Conservation (phyloP, 768 basidiomycete genomes). For the Lentinula aciculospora region DNA sequence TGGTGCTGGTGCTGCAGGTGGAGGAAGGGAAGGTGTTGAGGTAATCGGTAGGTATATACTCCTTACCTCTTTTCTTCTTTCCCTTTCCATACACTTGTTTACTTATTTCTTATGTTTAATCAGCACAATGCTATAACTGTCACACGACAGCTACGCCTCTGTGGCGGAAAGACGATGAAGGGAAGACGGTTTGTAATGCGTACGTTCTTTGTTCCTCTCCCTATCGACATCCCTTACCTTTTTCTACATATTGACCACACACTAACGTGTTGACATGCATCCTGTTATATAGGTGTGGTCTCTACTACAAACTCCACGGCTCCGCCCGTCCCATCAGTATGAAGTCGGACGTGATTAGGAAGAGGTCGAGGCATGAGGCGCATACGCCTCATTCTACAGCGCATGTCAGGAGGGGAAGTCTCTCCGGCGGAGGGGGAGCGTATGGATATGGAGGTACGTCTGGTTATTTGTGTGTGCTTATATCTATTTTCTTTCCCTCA, state of each 20-base stretch:
- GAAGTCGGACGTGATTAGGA: conserved; percentile 89
- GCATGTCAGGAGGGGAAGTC: not conserved
- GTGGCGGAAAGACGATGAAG: conserved; percentile 89
- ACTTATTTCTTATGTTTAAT: conserved; percentile 15
- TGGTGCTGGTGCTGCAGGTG: not conserved
- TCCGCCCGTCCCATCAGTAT: conserved; percentile 84
- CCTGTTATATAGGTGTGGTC: conserved; percentile 53
- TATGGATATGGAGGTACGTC: not conserved
- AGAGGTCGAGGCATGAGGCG: conserved; percentile 78
- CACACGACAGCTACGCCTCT: conserved; percentile 85
- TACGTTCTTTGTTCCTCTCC: conserved; percentile 32
- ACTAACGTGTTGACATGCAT: too few relatives aligned
- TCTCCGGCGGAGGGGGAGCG: not conserved
- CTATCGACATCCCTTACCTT: conserved; percentile 8
- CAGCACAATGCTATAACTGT: conserved; percentile 87
- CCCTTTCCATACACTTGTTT: conserved; percentile 22
- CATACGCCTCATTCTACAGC: not conserved
- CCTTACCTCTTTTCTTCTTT: conserved; percentile 14
- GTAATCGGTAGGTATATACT: conserved; percentile 50
- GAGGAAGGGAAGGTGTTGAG: conserved; percentile 38
- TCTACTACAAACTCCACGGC: conserved; percentile 85
- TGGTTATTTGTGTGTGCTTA: too few relatives aligned
- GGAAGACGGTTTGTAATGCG: conserved; percentile 90
- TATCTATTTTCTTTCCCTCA: not conserved
- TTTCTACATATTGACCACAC: conserved; percentile 4